Evolutionary conservation across 106 monocot genomes (phyloP), one percentile per base, ranked within the genome.

Genomic region (Apostasia ramifera): DNA sequence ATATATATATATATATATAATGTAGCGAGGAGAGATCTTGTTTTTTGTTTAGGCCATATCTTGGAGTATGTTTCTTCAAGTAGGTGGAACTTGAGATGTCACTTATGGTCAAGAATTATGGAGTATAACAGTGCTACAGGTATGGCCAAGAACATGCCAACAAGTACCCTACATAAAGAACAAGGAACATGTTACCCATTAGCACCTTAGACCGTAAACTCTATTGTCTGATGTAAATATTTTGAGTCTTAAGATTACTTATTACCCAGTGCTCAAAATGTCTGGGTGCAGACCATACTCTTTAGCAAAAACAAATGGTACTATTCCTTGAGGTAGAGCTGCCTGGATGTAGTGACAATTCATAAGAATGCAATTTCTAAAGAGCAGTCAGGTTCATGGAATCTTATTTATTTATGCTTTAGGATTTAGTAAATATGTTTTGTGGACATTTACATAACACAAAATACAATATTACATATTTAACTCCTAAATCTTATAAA

Each of bases 261-360:
- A 70, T 72, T 86, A 93, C 93, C 81, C 88, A 8, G 81, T 89
- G 82, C 93, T 93, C 59, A 89, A 67, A 61, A 93, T 84, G 70
- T 88, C 86, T 3, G 93, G 83, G 75, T 89, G 78, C 49, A 93
- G 50, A 57, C 74, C 73, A 13, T 93, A 93, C 49, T 92, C 92
- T 65, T 86, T 88, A 37, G 88, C 88, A 79, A 92, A 88, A 59
- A 88, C 88, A 77, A 93, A 93, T 70, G 93, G 81, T 5, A 93
- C 89, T 57, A 89, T 83, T 72, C 89, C 92, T 80, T 86, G 93
- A 37, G 93, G 93, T 61, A 89, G 72, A 62, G 86, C 83, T 62
- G 93, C 89, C 86, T 93, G 86, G 7, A 70, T 42, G 70, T 62
- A 15, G 58, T 44, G 15, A 73, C 14, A 40, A 10, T 49, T 37